Conservation (phyloP, 306 rosid species). For the Phaseolus lunatus region DNA sequence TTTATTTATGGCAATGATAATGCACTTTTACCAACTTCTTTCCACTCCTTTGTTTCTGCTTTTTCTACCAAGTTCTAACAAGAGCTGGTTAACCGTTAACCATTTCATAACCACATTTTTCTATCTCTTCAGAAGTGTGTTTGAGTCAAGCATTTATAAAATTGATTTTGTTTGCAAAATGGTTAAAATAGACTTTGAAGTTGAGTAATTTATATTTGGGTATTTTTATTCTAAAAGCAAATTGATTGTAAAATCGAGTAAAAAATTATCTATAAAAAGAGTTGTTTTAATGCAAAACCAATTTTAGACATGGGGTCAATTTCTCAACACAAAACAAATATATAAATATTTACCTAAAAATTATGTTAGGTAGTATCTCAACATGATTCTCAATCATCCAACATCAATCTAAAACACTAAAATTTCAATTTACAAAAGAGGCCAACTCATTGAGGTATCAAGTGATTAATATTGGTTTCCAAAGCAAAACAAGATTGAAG, state of each 20-base stretch:
- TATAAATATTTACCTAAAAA: neutral
- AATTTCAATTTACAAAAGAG: neutral
- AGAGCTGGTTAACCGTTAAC: neutral
- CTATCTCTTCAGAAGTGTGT: neutral
- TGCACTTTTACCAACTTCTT: slow-evolving; percentile 2
- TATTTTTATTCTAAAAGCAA: neutral
- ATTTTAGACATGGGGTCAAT: neutral
- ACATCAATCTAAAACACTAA: no score
- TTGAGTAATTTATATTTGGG: neutral
- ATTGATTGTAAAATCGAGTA: no score
- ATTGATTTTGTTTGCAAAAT: neutral
- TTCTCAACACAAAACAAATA: neutral
- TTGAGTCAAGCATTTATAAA: neutral
- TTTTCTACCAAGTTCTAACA: neutral
- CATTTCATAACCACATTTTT: slow-evolving; percentile 27
- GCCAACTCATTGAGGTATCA: neutral
- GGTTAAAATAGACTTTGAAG: neutral
- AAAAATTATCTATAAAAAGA: no score
- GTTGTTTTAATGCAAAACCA: neutral
- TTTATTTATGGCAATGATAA: slow-evolving; percentile 2
- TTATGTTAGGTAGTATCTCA: neutral
- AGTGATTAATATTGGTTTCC: neutral
- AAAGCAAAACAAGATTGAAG: slow-evolving; percentile 1
- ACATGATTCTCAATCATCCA: no score
- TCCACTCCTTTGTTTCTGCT: neutral